Evolutionary conservation across 1,139 yeast genomes (phyloP).

Genomic region (Candida tunisiensis): DNA sequence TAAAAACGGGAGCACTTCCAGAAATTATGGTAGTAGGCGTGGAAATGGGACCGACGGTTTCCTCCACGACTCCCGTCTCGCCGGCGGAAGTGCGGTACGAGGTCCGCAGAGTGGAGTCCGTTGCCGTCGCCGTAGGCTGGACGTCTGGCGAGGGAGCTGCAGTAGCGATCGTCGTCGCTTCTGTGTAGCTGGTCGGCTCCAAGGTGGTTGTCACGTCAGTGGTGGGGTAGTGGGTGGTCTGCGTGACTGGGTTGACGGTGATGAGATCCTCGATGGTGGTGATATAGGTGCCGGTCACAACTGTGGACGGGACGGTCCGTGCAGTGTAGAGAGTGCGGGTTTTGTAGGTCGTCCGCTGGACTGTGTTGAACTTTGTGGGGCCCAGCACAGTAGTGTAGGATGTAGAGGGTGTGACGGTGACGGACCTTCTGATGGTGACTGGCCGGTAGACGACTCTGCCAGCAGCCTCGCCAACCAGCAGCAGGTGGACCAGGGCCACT

Average conservation of each 20-base stretch:
- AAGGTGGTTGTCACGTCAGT: constrained; percentile 9
- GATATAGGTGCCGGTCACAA: constrained; percentile 13
- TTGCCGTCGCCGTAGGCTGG: background rate
- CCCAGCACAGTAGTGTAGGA: constrained; percentile 1
- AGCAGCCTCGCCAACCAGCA: no score
- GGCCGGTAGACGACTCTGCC: no score
- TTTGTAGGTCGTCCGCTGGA: constrained; percentile 13
- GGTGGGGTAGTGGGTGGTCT: constrained; percentile 9
- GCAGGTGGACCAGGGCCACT: no score
- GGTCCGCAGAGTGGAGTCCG: background rate
- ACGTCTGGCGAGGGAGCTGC: background rate
- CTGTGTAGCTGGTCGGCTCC: constrained; percentile 12
- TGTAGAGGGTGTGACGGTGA: no score
- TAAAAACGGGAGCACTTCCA: constrained; percentile 1
- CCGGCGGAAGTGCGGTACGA: no score
- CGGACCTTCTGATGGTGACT: no score
- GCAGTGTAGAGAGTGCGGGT: constrained; percentile 14
- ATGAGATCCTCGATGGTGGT: constrained; percentile 13
- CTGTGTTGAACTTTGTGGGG: constrained; percentile 6
- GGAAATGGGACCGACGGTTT: constrained; percentile 1
- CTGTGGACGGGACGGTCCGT: constrained; percentile 8
- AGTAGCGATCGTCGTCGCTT: background rate
- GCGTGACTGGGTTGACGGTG: constrained; percentile 15
- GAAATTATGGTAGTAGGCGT: constrained; percentile 2
- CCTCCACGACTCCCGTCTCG: no score